Conservation (phyloP, 805 yeast genomes). For the Ogataea chonburiensis region DNA sequence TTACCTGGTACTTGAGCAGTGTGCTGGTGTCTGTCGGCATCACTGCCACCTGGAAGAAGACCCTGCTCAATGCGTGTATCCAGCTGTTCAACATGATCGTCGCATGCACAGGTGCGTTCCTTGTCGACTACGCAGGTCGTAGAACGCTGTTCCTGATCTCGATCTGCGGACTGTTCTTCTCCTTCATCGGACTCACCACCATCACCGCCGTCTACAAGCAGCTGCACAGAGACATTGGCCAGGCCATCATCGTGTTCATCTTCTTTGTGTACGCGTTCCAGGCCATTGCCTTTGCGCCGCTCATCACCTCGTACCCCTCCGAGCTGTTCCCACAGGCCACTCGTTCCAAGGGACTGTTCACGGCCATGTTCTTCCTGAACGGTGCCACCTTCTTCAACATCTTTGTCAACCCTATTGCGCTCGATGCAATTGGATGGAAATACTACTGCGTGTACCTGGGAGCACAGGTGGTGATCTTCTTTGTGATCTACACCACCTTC, state of each 20-base stretch:
- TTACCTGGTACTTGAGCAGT: conserved; percentile 42
- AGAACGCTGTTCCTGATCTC: conserved; percentile 39
- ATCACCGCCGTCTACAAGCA: conserved; percentile 47
- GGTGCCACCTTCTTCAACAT: conserved; percentile 32
- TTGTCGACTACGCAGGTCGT: conserved; percentile 35
- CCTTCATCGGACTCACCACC: conserved; percentile 43
- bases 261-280: conserved; percentile 44
- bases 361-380: conserved; percentile 18
- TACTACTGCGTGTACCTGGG: conserved; percentile 37
- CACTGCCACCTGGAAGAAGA: conserved; percentile 43
- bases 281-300: conserved; percentile 44
- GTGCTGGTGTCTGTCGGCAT: conserved; percentile 55
- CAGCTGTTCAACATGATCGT: conserved; percentile 45
- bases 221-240: conserved; percentile 41
- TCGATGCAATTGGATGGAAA: conserved; percentile 37
- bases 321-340: conserved; percentile 37
- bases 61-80: conserved; percentile 50
- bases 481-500: conserved; percentile 40
- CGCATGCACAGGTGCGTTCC: conserved; percentile 32
- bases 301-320: conserved; percentile 47
- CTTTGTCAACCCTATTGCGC: conserved; percentile 36
- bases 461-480: conserved; percentile 22
- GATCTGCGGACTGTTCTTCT: conserved; percentile 36
- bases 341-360: conserved; percentile 19
- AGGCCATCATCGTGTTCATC: conserved; percentile 52